A percentile compares a stretch with the other conserved stretches of the same genome.
Evolutionary conservation across 441 rosid genomes (phyloP).

Genomic region (Erodium texanum): DNA sequence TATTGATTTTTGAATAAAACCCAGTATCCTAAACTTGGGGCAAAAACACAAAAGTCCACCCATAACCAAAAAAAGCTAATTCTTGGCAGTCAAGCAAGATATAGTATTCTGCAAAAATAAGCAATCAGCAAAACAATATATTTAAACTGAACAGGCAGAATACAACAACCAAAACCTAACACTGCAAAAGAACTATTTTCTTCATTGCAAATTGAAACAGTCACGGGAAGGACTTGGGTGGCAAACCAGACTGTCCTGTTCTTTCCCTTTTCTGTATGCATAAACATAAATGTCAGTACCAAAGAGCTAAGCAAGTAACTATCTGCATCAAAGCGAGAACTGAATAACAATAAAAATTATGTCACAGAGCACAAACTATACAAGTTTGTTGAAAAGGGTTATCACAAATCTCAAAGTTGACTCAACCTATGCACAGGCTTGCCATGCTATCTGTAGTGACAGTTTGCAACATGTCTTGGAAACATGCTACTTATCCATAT

Average conservation of each 20-base stretch:
- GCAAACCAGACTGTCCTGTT: neutral
- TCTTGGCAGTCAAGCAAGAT: neutral
- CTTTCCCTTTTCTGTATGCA: neutral
- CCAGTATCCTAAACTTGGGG: neutral
- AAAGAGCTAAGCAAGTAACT: neutral
- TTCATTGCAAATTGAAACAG: neutral
- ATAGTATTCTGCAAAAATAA: neutral
- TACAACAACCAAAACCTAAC: conserved; percentile 1
- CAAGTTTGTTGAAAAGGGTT: neutral
- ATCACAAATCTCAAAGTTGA: conserved; percentile 1
- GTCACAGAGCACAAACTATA: neutral
- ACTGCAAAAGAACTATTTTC: neutral
- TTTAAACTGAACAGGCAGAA: neutral
- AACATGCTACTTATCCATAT: neutral
- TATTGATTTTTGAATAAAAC: neutral
- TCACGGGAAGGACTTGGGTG: neutral
- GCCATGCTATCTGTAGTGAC: neutral
- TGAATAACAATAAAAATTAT: neutral
- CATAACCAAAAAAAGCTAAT: neutral
- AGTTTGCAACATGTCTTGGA: neutral
- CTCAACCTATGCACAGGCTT: neutral
- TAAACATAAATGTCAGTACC: neutral
- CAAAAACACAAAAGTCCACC: neutral
- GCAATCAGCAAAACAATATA: neutral
- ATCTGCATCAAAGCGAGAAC: neutral